Evolutionary conservation across 2,329 filamentous ascomycete genomes (phyloP).

Genomic region (Beauveria sp.): DNA sequence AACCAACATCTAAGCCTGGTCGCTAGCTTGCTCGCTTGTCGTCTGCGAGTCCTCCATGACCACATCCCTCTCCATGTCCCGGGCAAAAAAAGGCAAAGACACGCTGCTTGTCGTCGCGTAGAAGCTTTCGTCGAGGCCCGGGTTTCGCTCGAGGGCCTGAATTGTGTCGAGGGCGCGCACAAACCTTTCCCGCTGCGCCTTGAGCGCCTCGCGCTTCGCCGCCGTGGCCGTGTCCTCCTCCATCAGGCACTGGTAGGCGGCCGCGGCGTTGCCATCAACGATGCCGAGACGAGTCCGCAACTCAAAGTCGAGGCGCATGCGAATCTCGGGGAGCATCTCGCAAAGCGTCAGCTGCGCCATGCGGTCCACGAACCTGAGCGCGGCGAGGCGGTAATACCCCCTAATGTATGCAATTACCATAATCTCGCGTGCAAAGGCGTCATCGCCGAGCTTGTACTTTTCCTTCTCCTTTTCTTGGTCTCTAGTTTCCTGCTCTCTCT

Average conservation of each 20-base stretch:
- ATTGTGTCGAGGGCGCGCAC: constrained; percentile 40
- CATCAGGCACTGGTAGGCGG: constrained; percentile 37
- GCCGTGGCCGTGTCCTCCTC: constrained; percentile 40
- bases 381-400: constrained; percentile 63
- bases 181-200: constrained; percentile 38
- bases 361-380: constrained; percentile 55
- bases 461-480: constrained; percentile 36
- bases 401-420: constrained; percentile 55
- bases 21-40: constrained; percentile 5
- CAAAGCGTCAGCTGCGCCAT: constrained; percentile 40
- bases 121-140: constrained; percentile 15
- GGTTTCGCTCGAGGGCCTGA: constrained; percentile 32
- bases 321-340: constrained; percentile 40
- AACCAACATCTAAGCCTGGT: not conserved
- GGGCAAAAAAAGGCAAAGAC: not conserved
- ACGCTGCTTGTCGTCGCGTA: constrained; percentile 7
- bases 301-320: constrained; percentile 31
- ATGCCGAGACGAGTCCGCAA: constrained; percentile 39
- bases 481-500: constrained; percentile 36
- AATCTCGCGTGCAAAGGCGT: constrained; percentile 54
- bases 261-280: constrained; percentile 20
- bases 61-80: not conserved
- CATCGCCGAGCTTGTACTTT: constrained; percentile 41
- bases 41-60: constrained; percentile 5
- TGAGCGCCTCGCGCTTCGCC: constrained; percentile 31